Conservation (phyloP, 345 rosid genomes). For the Arabidopsis suecica region DNA sequence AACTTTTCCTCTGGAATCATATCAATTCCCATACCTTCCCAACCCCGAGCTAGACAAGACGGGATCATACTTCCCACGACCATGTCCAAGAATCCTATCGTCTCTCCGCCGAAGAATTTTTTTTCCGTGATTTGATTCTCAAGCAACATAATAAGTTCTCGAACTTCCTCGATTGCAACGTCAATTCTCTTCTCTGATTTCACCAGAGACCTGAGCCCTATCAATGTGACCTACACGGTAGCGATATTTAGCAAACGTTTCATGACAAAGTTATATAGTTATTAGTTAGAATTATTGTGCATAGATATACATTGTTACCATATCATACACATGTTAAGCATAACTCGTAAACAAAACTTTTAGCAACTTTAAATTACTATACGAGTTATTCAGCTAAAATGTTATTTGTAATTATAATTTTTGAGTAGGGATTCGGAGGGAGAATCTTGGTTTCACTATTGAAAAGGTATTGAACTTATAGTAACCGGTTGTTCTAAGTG, state of each 20-base stretch:
- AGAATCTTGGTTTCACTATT: not conserved
- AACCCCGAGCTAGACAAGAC: constrained; percentile 20
- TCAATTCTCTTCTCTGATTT: constrained; percentile 21
- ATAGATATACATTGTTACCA: too few relatives aligned
- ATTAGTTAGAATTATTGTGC: too few relatives aligned
- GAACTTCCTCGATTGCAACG: constrained; percentile 36
- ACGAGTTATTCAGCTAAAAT: too few relatives aligned
- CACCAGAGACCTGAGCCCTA: not conserved
- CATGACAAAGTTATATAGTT: too few relatives aligned
- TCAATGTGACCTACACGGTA: not conserved
- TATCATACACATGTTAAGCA: too few relatives aligned
- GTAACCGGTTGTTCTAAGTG: not conserved
- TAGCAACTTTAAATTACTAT: too few relatives aligned
- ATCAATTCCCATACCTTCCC: constrained; percentile 43
- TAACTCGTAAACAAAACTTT: too few relatives aligned
- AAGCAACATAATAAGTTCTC: constrained; percentile 29
- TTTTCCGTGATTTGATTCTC: constrained; percentile 43
- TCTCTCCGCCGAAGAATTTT: constrained; percentile 48
- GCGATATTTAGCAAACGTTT: not conserved
- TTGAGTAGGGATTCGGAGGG: not conserved
- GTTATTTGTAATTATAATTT: too few relatives aligned
- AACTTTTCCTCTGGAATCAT: constrained; percentile 36
- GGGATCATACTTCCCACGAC: constrained; percentile 36
- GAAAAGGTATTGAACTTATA: not conserved
- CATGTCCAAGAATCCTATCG: constrained; percentile 42